Percentiles rank a stretch among this genome's conserved stretches.
Conservation (phyloP, 768 basidiomycete genomes). For the Suillus americanus region DNA sequence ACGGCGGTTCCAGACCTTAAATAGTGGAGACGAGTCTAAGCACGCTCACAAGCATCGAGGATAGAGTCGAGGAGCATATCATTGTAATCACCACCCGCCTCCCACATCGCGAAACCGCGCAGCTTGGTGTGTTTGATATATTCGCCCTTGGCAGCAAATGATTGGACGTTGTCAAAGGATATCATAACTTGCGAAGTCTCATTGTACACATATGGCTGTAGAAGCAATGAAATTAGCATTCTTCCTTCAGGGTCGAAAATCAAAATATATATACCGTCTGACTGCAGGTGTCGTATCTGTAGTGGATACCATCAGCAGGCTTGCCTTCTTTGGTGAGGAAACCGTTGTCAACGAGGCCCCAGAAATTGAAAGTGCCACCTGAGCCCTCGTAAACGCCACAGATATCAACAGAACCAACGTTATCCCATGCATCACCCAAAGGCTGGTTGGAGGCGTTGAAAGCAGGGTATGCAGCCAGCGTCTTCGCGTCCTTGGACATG, state of each 20-base stretch:
- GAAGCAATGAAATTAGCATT: constrained; percentile 8
- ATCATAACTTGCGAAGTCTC: constrained; percentile 53
- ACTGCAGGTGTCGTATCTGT: constrained; percentile 65
- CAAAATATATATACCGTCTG: constrained; percentile 64
- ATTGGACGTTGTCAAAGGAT: constrained; percentile 61
- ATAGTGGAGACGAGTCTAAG: constrained; percentile 44
- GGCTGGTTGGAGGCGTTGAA: constrained; percentile 47
- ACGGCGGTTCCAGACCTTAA: neutral
- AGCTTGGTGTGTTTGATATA: constrained; percentile 55
- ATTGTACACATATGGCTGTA: constrained; percentile 69
- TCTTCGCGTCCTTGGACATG: constrained; percentile 31
- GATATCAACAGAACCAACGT: constrained; percentile 43
- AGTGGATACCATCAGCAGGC: constrained; percentile 45
- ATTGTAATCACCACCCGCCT: constrained; percentile 64
- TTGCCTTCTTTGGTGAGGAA: constrained; percentile 41
- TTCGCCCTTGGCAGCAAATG: constrained; percentile 60
- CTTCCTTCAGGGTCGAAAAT: too few relatives aligned
- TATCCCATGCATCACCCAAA: constrained; percentile 60
- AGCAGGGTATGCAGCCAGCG: constrained; percentile 46
- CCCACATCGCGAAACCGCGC: constrained; percentile 73
- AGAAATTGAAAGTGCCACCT: constrained; percentile 58
- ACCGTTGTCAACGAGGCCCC: constrained; percentile 57
- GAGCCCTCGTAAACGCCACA: constrained; percentile 51
- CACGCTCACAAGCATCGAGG: constrained; percentile 32
- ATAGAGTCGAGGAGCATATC: constrained; percentile 65